Base-by-base conservation (phyloP, 2,329 filamentous ascomycete genomes). In the Akanthomyces muscarius region DNA sequence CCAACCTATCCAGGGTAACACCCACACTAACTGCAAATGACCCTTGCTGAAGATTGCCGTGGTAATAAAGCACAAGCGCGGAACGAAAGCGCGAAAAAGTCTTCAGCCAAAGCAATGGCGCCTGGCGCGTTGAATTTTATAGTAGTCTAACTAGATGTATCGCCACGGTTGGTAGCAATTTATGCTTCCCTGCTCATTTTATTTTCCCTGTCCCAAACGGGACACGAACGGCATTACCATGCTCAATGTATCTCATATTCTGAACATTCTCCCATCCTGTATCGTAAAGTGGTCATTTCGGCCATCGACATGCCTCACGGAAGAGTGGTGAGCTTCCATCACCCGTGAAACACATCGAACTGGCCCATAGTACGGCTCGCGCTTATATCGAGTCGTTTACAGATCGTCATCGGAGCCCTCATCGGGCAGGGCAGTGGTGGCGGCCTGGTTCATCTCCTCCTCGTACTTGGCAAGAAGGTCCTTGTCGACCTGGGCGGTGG, bases 401-500 rank as follows among this genome's bases (percentile, higher is more conserved):
- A 85, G 76, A 74, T 85, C 83, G 65, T 88, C 85, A 69, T 91
- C 87, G 71, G 97, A 94, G 69, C 96, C 91, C 86, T 98, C 95
- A 74, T 92, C 93, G 69, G 95, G 95, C 72, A 99, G 91, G 73
- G 95, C 92, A 87, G 90, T 87, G 68, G 83, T 71, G 67, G 89
- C 87, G 67, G 95, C 95, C 57, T 83, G 85, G 66, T 86, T 79
- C 91, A 99, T 96, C 84, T 99, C 95, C 79, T 89, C 82, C 78
- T 89, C 82, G 85, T 96, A 96, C 81, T 91, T 78, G 71, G 86
- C 83, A 73, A 97, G 85, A 68, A 96, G 88, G 62, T 83, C 85
- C 80, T 90, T 85, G 81, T 98, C 92, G 79, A 99, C 91, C 76
- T 88, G 81, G 71, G 94, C 92, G 77, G 95, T 94, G 66, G 95